Percentiles rank a stretch among this genome's conserved stretches.
Evolutionary conservation across 2,329 filamentous ascomycete species (phyloP).

Genomic region (Calonectria multiphialidica): DNA sequence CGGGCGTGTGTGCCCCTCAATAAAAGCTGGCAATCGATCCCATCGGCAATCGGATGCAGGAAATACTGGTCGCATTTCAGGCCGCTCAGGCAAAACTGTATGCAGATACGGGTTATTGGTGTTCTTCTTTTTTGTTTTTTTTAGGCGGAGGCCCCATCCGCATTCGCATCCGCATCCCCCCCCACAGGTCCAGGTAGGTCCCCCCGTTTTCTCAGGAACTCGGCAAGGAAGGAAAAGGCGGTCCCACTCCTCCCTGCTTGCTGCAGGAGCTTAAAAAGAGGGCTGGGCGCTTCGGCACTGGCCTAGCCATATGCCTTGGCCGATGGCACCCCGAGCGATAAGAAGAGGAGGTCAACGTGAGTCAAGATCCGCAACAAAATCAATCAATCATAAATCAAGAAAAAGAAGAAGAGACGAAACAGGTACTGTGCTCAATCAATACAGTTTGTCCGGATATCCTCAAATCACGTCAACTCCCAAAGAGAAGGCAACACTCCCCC

Average conservation of each 20-base stretch:
- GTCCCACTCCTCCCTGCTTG: neutral
- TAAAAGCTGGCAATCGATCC: neutral
- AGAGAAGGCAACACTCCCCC: neutral
- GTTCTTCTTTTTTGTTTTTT: neutral
- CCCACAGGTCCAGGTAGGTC: neutral
- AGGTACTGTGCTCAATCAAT: too few relatives aligned
- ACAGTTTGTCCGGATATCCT: too few relatives aligned
- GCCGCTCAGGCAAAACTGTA: neutral
- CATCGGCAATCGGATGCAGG: neutral
- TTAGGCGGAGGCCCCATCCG: neutral
- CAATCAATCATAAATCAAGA: neutral
- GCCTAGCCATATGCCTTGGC: neutral
- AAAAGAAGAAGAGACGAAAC: too few relatives aligned
- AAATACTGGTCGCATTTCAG: conserved; percentile 3
- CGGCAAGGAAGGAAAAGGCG: neutral
- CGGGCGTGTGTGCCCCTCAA: neutral
- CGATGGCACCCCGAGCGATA: neutral
- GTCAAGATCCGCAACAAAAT: neutral
- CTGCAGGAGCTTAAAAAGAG: conserved; percentile 10
- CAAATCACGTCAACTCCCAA: too few relatives aligned
- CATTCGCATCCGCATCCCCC: too few relatives aligned
- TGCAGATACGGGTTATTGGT: too few relatives aligned
- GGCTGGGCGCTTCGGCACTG: neutral
- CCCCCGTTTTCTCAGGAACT: neutral
- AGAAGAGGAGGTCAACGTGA: neutral